A percentile compares a stretch with the other conserved stretches of the same genome.
These are phyloP conservation scores for Penicillium sp. DNA, from an alignment of 2,329 filamentous ascomycete genomes.

Conservation along the genomic window DNA sequence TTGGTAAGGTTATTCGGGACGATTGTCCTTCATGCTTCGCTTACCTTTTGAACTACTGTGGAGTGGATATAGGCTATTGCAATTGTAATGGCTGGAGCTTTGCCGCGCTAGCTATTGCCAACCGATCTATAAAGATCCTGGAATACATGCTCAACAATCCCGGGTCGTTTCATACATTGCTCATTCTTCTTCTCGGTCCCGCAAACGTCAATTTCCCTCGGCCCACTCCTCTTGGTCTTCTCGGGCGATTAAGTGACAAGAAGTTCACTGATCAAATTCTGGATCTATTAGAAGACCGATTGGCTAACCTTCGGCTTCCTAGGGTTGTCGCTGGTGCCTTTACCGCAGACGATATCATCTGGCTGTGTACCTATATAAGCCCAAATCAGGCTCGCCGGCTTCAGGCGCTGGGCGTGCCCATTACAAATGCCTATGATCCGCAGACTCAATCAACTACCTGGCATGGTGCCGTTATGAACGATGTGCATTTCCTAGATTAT, in stretches of 20 bases:
- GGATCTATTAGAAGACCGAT: not conserved
- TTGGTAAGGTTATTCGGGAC: constrained; percentile 7
- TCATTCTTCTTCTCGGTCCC: not conserved
- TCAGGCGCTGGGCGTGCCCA: not conserved
- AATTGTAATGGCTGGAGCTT: constrained; percentile 25
- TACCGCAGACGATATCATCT: not conserved
- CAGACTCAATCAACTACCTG: not conserved
- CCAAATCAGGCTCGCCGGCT: not conserved
- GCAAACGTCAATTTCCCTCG: not conserved
- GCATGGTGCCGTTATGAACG: constrained; percentile 1
- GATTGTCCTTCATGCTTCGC: constrained; percentile 23
- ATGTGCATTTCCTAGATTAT: not conserved
- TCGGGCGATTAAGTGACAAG: not conserved
- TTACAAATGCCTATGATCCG: not conserved
- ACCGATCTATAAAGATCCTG: constrained; percentile 9
- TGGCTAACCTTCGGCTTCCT: not conserved
- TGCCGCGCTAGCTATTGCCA: constrained; percentile 11
- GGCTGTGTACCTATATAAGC: not conserved
- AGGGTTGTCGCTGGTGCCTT: not conserved
- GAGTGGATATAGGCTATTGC: constrained; percentile 2
- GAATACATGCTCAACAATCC: constrained; percentile 8
- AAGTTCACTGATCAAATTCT: not conserved
- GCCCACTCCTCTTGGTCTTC: not conserved
- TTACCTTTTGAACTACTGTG: constrained; percentile 1
- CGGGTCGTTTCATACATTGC: not conserved